Conservation (phyloP, 2,329 filamentous ascomycete genomes). For the Fusarium sp. region DNA sequence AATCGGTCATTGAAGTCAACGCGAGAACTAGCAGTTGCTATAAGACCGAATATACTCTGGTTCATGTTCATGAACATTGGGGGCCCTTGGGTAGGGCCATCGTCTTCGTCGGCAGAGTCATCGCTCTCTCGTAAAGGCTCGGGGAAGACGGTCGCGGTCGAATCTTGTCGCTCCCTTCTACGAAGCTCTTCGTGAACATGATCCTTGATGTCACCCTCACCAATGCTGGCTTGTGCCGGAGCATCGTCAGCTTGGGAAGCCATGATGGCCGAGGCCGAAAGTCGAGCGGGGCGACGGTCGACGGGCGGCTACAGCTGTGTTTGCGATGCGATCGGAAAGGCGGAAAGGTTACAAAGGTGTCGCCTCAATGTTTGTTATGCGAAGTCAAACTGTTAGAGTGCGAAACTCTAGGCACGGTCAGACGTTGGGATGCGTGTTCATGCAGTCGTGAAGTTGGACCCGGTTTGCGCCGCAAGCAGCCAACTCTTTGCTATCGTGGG, state of each 20-base stretch:
- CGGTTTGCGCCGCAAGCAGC: slow-evolving; percentile 42
- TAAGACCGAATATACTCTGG: slow-evolving; percentile 93
- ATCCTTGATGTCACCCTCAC: slow-evolving; percentile 55
- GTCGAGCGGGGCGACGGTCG: slow-evolving; percentile 25
- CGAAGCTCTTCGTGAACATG: slow-evolving; percentile 61
- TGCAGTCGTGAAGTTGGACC: slow-evolving; percentile 29
- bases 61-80: slow-evolving; percentile 81
- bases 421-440: slow-evolving; percentile 15
- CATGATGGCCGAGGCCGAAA: slow-evolving; percentile 33
- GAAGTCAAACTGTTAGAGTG: not conserved
- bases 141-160: slow-evolving; percentile 59
- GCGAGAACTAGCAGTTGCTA: slow-evolving; percentile 86
- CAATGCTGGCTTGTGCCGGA: slow-evolving; percentile 41
- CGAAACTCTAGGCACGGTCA: slow-evolving; percentile 1
- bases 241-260: slow-evolving; percentile 37
- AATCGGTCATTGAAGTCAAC: slow-evolving; percentile 87
- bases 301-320: slow-evolving; percentile 4
- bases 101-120: slow-evolving; percentile 63
- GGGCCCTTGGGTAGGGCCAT: slow-evolving; percentile 58
- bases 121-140: slow-evolving; percentile 66
- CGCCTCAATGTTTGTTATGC: not conserved
- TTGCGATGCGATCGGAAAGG: not conserved
- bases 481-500: slow-evolving; percentile 31
- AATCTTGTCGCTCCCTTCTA: slow-evolving; percentile 59
- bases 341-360: not conserved